Evolutionary conservation across 805 yeast species (phyloP).

Genomic region (Monosporozyma unispora): DNA sequence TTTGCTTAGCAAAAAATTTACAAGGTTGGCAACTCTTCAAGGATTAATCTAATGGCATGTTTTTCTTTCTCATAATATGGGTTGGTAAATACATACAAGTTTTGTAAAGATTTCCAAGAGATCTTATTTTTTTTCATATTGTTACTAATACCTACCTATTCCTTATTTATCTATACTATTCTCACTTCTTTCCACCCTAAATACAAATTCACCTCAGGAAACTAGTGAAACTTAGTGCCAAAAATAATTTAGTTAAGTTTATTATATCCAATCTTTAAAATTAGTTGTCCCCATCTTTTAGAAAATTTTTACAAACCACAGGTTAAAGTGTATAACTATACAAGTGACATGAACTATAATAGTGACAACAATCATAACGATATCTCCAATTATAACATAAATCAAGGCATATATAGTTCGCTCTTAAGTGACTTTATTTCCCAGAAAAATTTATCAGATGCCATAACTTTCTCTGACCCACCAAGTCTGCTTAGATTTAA

Average conservation of each 20-base stretch:
- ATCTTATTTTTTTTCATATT: background rate
- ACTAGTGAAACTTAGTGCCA: background rate
- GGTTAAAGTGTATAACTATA: too few species aligned
- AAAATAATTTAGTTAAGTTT: too few species aligned
- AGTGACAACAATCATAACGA: background rate
- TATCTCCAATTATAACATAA: too few species aligned
- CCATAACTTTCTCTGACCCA: background rate
- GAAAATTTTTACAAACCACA: too few species aligned
- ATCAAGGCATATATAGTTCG: background rate
- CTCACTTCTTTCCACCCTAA: background rate
- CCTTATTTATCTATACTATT: background rate
- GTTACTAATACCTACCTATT: background rate
- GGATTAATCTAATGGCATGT: background rate
- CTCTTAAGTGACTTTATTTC: background rate
- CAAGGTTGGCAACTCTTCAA: background rate
- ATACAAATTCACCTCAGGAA: background rate
- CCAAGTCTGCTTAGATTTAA: background rate
- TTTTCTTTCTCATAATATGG: background rate
- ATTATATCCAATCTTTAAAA: too few species aligned
- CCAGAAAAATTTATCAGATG: background rate
- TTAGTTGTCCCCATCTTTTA: too few species aligned
- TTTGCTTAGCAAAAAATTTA: background rate
- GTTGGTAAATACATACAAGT: background rate
- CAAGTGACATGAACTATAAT: background rate
- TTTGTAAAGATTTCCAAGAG: background rate